phyloP scores from a whole-genome alignment of 148 eudicot species.

The Euryodendron excelsum region DNA sequence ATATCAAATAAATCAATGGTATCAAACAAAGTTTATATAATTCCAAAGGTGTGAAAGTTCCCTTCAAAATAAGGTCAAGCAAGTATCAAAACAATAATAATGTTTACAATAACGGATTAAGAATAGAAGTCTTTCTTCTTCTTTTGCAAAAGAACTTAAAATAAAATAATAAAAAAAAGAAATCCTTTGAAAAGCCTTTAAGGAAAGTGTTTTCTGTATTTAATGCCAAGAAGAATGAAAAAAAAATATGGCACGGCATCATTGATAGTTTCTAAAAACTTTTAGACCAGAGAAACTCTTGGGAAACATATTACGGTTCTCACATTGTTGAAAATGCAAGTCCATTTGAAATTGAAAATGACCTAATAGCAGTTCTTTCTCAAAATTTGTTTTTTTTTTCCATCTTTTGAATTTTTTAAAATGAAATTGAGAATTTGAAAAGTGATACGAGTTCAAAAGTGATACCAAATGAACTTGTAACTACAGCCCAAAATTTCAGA shows the following conservation, averaged over 20 bases:
- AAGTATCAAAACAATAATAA: no score
- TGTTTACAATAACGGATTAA: no score
- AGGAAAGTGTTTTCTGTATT: not conserved
- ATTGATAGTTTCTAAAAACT: not conserved
- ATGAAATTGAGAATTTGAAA: not conserved
- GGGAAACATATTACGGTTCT: not conserved
- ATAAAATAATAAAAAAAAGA: no score
- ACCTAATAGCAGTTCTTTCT: not conserved
- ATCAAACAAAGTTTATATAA: no score
- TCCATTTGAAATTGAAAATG: not conserved
- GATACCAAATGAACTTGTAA: not conserved
- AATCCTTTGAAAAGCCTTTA: not conserved
- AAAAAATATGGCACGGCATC: not conserved
- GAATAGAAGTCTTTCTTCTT: no score
- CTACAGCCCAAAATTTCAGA: not conserved
- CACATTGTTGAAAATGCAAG: not conserved
- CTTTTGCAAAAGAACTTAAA: no score
- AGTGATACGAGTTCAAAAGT: no score
- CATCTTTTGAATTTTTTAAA: not conserved
- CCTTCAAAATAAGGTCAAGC: no score
- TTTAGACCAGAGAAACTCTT: not conserved
- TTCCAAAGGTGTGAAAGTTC: no score
- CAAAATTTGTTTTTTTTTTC: not conserved
- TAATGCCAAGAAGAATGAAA: not conserved
- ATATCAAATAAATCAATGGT: no score